phyloP scores from a whole-genome alignment of 2,329 filamentous ascomycete genomes.

The Diaporthe batatas region DNA sequence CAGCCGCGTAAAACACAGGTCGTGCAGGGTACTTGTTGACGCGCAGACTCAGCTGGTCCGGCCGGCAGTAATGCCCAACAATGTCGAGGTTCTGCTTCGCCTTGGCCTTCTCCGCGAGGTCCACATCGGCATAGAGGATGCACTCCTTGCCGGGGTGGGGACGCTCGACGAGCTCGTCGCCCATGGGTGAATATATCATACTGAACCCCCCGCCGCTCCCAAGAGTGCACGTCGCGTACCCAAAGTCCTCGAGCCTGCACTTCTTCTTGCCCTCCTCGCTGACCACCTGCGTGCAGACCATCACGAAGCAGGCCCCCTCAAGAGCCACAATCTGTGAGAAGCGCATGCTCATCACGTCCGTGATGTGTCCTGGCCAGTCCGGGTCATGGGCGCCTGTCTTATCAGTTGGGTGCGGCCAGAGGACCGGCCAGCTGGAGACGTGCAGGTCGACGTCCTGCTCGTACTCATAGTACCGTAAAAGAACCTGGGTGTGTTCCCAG shows the following conservation, averaged over 20 bases:
- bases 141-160: slow-evolving; percentile 58
- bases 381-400: background rate
- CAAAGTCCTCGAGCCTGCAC: background rate
- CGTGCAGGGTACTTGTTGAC: slow-evolving; percentile 50
- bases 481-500: slow-evolving; percentile 70
- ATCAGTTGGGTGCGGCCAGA: slow-evolving; percentile 43
- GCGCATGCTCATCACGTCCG: slow-evolving; percentile 41
- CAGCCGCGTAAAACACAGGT: slow-evolving; percentile 15
- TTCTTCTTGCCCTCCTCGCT: slow-evolving; percentile 43
- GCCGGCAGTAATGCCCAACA: slow-evolving; percentile 54
- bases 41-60: slow-evolving; percentile 56
- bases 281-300: slow-evolving; percentile 46
- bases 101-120: slow-evolving; percentile 58
- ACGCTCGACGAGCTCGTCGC: slow-evolving; percentile 50
- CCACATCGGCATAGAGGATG: slow-evolving; percentile 64
- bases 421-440: slow-evolving; percentile 47
- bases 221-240: slow-evolving; percentile 44
- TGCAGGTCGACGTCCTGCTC: slow-evolving; percentile 47
- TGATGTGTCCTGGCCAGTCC: slow-evolving; percentile 45
- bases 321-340: slow-evolving; percentile 46
- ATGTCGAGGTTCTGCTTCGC: slow-evolving; percentile 57
- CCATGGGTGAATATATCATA: slow-evolving; percentile 66
- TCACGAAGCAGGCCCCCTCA: slow-evolving; percentile 47
- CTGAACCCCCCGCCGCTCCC: slow-evolving; percentile 64
- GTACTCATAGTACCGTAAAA: slow-evolving; percentile 52